Percentiles rank a stretch among this genome's conserved stretches.
phyloP scores from a whole-genome alignment of 176 grass and related monocot species.

The Tillandsia fasciculata region DNA sequence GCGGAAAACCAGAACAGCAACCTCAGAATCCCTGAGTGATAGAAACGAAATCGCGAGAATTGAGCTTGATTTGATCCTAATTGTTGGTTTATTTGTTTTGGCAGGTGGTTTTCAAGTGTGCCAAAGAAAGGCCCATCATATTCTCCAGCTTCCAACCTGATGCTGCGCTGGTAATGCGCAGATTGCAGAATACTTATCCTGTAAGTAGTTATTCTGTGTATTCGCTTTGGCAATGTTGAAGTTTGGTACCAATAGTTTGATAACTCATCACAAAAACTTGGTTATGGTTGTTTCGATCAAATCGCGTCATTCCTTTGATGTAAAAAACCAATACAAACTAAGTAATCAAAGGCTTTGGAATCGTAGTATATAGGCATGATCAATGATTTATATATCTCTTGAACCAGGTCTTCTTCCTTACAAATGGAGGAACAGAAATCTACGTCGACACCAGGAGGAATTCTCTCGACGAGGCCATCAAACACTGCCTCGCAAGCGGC shows the following conservation, averaged over 20 bases:
- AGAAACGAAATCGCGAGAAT: not conserved
- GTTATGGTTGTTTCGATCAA: not conserved
- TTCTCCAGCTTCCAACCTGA: slow-evolving; percentile 96
- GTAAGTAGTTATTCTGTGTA: slow-evolving; percentile 26
- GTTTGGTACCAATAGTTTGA: too few species aligned
- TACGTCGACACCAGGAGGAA: slow-evolving; percentile 64
- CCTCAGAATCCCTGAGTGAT: too few species aligned
- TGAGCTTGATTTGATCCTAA: not conserved
- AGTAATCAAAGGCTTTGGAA: too few species aligned
- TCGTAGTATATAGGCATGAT: too few species aligned
- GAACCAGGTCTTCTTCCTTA: slow-evolving; percentile 88
- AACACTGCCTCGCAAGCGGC: slow-evolving; percentile 39
- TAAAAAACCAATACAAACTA: too few species aligned
- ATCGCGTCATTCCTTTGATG: too few species aligned
- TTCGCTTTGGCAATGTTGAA: too few species aligned
- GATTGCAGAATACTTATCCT: slow-evolving; percentile 64
- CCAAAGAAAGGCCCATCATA: slow-evolving; percentile 64
- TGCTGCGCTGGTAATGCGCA: slow-evolving; percentile 44
- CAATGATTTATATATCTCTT: not conserved
- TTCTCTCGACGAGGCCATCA: slow-evolving; percentile 76
- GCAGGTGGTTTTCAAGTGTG: slow-evolving; percentile 53
- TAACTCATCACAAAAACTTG: too few species aligned
- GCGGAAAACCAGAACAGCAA: too few species aligned
- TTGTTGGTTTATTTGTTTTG: not conserved
- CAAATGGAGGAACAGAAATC: slow-evolving; percentile 47